Base-by-base conservation (phyloP, 805 yeast genomes). In the Barnettozyma californica region DNA sequence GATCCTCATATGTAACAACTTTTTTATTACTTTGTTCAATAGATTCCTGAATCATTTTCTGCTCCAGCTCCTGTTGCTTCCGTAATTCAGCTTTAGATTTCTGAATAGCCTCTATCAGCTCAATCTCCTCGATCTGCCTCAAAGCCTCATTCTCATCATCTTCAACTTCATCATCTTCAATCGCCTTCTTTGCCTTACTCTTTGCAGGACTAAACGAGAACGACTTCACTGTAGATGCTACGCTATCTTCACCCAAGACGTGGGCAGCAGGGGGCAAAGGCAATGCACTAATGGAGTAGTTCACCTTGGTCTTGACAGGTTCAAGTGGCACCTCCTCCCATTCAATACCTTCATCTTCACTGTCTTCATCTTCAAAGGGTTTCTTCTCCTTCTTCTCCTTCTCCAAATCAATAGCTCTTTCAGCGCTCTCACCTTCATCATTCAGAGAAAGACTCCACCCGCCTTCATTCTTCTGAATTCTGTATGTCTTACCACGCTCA, bases 401-500 rank as follows among this genome's bases (percentile, higher is more conserved):
- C 8, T 55, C 84, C 14, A 83, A 45, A 3, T 68, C 65, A 43
- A 83, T 77, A 0, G 89, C 83, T 41, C 75, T 73, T 0, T 64
- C 60, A 0, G 55, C 54, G 9, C 68, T 56, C 11, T 66, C 66
- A 3, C 70, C 66, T 1, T 70, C 70, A 5, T 70, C 69, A 31
- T 69, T 71, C 34, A 91, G 68, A 0, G 92, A 80, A 41, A 91
- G 65, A 0, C 90, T 80, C 87, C 94, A 91, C 0, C 97, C 97
- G 54, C 81, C 84, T 10, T 84, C 87, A 36, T 84, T 86, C 54
- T 84, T 78, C 19, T 84, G 77, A 44, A 94, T 73, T 42, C 84
- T 77, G 59, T 94, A 94, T 52, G 83, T 83, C 51, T 81, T 73
- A 53, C 85, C 87, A 53, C 77, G 81, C 56, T 90, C 96, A 36